These are phyloP conservation scores for Coniochaeta ligniaria DNA, from an alignment of 2,329 filamentous ascomycete genomes.

Conservation along the genomic window DNA sequence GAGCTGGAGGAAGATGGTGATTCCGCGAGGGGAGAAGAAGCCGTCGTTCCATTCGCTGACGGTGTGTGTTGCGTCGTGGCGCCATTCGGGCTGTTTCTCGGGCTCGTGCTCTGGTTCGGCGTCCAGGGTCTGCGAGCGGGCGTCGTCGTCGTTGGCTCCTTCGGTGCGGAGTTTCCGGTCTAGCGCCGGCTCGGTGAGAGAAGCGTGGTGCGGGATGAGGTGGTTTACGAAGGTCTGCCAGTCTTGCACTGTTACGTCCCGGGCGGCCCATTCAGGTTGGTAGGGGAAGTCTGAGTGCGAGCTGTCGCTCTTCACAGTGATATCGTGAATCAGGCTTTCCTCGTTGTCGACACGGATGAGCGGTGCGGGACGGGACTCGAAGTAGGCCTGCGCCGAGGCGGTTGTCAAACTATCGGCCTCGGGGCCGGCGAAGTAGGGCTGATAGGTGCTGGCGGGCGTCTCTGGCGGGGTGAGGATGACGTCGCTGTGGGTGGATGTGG, in stretches of 20 bases:
- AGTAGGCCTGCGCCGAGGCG: conserved; percentile 34
- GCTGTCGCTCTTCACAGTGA: conserved; percentile 27
- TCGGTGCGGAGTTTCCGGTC: conserved; percentile 42
- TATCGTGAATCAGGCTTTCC: conserved; percentile 16
- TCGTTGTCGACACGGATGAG: conserved; percentile 4
- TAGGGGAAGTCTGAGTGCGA: conserved; percentile 37
- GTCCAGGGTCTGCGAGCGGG: conserved; percentile 6
- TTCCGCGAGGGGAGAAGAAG: conserved; percentile 45
- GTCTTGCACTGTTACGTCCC: conserved; percentile 43
- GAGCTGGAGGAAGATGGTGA: conserved; percentile 29
- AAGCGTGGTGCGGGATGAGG: conserved; percentile 41
- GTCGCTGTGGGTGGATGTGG: conserved; percentile 18
- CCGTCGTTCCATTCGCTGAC: conserved; percentile 49
- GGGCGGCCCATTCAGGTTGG: conserved; percentile 21
- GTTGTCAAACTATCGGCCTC: conserved; percentile 18
- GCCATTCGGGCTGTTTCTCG: conserved; percentile 17
- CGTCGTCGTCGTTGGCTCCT: conserved; percentile 7
- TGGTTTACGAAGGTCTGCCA: conserved; percentile 55
- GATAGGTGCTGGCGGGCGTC: conserved; percentile 45
- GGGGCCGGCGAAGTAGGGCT: conserved; percentile 23
- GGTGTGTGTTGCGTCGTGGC: conserved; percentile 28
- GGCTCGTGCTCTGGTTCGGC: conserved; percentile 26
- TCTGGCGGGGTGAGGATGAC: conserved; percentile 34
- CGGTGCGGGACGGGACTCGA: conserved; percentile 33
- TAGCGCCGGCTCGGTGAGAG: conserved; percentile 32